Base-by-base conservation (phyloP, 2,329 filamentous ascomycete species). In the Aspergillus sp. region DNA sequence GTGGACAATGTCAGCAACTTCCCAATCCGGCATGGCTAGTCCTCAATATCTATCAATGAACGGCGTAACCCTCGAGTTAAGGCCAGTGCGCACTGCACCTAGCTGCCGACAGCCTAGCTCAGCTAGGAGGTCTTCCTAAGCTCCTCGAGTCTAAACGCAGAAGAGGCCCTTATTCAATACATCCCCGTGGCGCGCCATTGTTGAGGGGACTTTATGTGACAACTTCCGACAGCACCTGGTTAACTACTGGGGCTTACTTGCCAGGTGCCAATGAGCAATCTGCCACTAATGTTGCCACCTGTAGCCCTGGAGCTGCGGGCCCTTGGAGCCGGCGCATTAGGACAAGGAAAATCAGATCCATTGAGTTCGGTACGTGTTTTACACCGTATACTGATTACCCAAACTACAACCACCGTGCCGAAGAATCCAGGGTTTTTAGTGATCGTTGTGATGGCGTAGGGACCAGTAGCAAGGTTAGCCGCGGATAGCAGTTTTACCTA, bases 1-100 rank as follows among this genome's bases (percentile, higher is more conserved):
- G 27, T 31, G 9, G 23, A n/a, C 8, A 43, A 39, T 56, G 54
- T 56, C 54, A 56, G 47, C 46, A 50, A 11, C 40, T 37, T 46
- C 40, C 37, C 9, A 11, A 39, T 17, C 8, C 9, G 35, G 39
- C 46, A 21, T n/a, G 25, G 23, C 6, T 9, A 15, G 43, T 8
- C 23, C 19, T 23, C 25, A 25, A 39, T 37, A 49, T 23, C 27
- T 35, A 21, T 15, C 35, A 17, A 33, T 33, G 50, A 8, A 44
- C 25, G 11, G 45, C 17, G 15, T 37, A 44, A 33, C 14, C 8
- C 14, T 48, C 15, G 6, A 51, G 17, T 14, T 19, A n/a, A 25
- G 15, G 21, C 25, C 17, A 19, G 27, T 46, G 31, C 31, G 41
- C 17, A n/a, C 25, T 45, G 39, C 21, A 11, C 41, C 8, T 19